phyloP scores from a whole-genome alignment of 2,329 filamentous ascomycete genomes.

The Xylariaceae sp. region DNA sequence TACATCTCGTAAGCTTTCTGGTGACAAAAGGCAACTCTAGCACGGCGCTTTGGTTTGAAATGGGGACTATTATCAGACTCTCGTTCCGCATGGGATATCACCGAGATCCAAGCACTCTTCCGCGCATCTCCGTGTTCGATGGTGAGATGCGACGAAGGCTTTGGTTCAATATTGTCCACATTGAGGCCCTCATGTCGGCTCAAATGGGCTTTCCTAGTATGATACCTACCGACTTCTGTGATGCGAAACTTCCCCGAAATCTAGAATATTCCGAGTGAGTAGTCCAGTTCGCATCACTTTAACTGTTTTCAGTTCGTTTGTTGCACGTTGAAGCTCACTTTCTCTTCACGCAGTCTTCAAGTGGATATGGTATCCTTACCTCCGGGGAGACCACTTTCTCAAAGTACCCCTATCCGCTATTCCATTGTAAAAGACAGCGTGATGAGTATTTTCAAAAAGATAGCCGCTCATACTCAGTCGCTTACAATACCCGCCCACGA shows the following conservation, averaged over 20 bases:
- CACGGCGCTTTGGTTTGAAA: conserved; percentile 38
- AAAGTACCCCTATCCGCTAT: conserved; percentile 9
- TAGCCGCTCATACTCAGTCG: conserved; percentile 8
- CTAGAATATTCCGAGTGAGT: conserved; percentile 35
- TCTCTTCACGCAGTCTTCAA: conserved; percentile 21
- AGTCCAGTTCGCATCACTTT: background rate
- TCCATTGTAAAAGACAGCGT: conserved; percentile 4
- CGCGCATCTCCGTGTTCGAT: conserved; percentile 33
- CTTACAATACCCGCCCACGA: conserved; percentile 2
- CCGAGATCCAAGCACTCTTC: conserved; percentile 35
- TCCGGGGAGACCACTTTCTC: conserved; percentile 17
- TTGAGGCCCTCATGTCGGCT: conserved; percentile 44
- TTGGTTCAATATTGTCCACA: conserved; percentile 37
- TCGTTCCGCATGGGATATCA: conserved; percentile 42
- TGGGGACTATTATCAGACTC: conserved; percentile 36
- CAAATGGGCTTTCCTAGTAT: conserved; percentile 47
- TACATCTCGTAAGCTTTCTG: conserved; percentile 30
- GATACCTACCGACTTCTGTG: conserved; percentile 35
- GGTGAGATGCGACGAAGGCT: conserved; percentile 40
- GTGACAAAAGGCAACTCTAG: conserved; percentile 24
- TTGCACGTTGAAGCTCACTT: background rate
- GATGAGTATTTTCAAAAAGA: conserved; percentile 9
- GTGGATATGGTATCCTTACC: conserved; percentile 31
- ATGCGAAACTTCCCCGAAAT: conserved; percentile 37
- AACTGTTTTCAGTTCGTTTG: background rate